phyloP scores from a whole-genome alignment of 805 yeast species.

The Candida peoriensis region DNA sequence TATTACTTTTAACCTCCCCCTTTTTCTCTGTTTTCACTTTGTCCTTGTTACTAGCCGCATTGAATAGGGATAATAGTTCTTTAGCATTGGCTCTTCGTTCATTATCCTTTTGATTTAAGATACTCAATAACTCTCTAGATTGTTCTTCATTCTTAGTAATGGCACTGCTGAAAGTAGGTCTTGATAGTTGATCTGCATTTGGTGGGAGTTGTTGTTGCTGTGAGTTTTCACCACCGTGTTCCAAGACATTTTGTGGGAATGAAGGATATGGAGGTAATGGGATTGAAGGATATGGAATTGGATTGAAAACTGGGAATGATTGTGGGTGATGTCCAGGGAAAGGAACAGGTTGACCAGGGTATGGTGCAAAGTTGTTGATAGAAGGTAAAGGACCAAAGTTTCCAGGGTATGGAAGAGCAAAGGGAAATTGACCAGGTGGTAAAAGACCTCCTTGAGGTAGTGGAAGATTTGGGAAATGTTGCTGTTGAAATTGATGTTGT shows the following conservation, averaged over 20 bases:
- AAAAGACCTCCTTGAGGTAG: constrained; percentile 1
- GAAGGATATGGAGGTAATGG: constrained; percentile 11
- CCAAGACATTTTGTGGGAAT: constrained; percentile 11
- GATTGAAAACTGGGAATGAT: constrained; percentile 4
- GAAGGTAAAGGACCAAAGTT: constrained; percentile 2
- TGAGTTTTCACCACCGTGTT: too few species aligned
- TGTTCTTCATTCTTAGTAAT: constrained; percentile 25
- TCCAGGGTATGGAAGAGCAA: constrained; percentile 11
- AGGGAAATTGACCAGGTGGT: constrained; percentile 5
- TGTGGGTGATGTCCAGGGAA: constrained; percentile 7
- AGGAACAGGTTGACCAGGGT: background rate
- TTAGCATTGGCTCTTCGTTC: constrained; percentile 9
- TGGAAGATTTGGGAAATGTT: background rate
- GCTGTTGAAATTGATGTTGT: constrained; percentile 6
- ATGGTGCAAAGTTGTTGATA: constrained; percentile 1
- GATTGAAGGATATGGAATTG: background rate
- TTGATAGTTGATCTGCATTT: constrained; percentile 34
- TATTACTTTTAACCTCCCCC: background rate
- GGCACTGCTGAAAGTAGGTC: constrained; percentile 29
- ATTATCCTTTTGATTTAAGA: constrained; percentile 30
- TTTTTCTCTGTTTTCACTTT: background rate
- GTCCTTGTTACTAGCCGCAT: constrained; percentile 6
- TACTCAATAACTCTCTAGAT: constrained; percentile 38
- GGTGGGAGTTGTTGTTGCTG: constrained; percentile 27
- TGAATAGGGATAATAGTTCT: constrained; percentile 11